Percentiles rank a stretch among this genome's conserved stretches.
phyloP scores from a whole-genome alignment of 2,329 filamentous ascomycete genomes.

The Alternaria sp. region DNA sequence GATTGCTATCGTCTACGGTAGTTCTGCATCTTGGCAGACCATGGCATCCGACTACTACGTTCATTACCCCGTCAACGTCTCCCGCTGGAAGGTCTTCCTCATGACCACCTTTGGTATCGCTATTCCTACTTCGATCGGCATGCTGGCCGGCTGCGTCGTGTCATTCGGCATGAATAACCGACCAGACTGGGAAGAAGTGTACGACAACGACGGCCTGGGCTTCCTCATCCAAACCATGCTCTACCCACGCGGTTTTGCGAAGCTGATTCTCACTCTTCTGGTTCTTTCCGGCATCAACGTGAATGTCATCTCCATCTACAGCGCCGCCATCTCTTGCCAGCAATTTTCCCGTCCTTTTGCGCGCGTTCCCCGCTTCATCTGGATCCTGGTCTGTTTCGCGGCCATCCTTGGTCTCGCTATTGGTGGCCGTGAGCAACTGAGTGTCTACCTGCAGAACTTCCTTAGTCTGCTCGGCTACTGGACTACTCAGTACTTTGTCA shows the following conservation, averaged over 20 bases:
- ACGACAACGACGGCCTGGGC: slow-evolving; percentile 54
- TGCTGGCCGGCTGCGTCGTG: slow-evolving; percentile 54
- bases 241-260: slow-evolving; percentile 56
- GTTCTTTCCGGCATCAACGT: slow-evolving; percentile 54
- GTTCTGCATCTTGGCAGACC: slow-evolving; percentile 50
- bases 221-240: slow-evolving; percentile 56
- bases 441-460: slow-evolving; percentile 54
- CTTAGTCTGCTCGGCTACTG: slow-evolving; percentile 56
- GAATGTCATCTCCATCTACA: slow-evolving; percentile 60
- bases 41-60: slow-evolving; percentile 55
- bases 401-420: slow-evolving; percentile 53
- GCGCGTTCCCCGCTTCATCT: slow-evolving; percentile 60
- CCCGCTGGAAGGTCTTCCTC: slow-evolving; percentile 49
- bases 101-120: slow-evolving; percentile 52
- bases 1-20: slow-evolving; percentile 45
- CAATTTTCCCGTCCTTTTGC: slow-evolving; percentile 57
- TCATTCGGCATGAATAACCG: slow-evolving; percentile 45
- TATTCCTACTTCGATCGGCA: slow-evolving; percentile 53
- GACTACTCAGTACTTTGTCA: slow-evolving; percentile 55
- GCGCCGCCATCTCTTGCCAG: slow-evolving; percentile 54
- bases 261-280: slow-evolving; percentile 55
- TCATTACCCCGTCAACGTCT: slow-evolving; percentile 50
- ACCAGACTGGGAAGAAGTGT: slow-evolving; percentile 48
- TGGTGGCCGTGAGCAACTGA: slow-evolving; percentile 51
- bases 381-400: slow-evolving; percentile 53